Evolutionary conservation across 108 stramenopile species (phyloP), one percentile per base, ranked within the genome.

Genomic region (Nitzschia palea): DNA sequence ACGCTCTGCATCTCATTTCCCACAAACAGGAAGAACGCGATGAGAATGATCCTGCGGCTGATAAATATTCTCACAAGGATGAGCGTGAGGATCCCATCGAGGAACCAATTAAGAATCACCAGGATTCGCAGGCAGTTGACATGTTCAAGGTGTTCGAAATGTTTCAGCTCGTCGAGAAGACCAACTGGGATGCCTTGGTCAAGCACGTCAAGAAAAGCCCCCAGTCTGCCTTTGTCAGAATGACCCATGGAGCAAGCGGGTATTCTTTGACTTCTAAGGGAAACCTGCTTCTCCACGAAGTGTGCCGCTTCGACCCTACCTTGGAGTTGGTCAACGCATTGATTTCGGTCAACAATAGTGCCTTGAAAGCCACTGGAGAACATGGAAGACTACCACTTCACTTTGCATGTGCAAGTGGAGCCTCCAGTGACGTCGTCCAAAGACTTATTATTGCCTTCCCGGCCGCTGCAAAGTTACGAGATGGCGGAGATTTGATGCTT

Each of bases 331-430:
- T 88, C 23, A 64, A 58, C 27, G 75, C 77, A 1, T 53, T 88
- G 43, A 45, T 85, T 4, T 42, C 48, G 15, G 73, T 76, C 43
- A 68, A 80, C 68, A 68, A 67, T 5, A 67, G 44, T 50, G 83
- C 60, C 20, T 79, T 55, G 62, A 83, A 63, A 67, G 44, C 61
- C 6, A 76, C 79, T 57, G 88, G 85, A 43, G 83, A 81, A 20
- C 76, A 68, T 33, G 74, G 84, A 6, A 64, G 81, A 51, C 70
- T 88, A 0, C 90, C 90, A 22, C 52, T 91, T 18, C 90, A 91
- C 72, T 83, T 85, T 67, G 90, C 90, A 2, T 87, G 86, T 56
- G 82, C 82, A 37, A 73, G 77, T 25, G 80, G 75, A 61, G 86
- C 87, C 40, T 83, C 87, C 4, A 62, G 73, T 14, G 62, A 69